These are phyloP conservation scores for Stromatinia cepivora DNA, from an alignment of 2,329 filamentous ascomycete genomes.

Conservation along the genomic window DNA sequence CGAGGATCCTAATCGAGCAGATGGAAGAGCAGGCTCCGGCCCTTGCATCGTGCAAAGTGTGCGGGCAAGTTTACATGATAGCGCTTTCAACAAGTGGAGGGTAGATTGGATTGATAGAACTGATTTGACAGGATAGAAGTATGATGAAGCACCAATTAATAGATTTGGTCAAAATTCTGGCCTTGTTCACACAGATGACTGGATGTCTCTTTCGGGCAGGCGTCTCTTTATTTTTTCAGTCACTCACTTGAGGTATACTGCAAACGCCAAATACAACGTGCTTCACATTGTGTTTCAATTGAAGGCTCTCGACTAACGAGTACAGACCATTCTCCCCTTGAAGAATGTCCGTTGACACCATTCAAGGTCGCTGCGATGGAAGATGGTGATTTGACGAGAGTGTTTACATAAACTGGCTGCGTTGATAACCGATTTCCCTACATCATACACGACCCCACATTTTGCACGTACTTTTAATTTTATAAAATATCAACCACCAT, in stretches of 20 bases:
- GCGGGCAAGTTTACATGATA: not conserved
- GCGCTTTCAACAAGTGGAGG: not conserved
- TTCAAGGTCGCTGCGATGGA: not conserved
- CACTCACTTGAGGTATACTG: not conserved
- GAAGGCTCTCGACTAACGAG: not conserved
- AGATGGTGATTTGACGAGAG: not conserved
- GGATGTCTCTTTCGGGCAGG: not conserved
- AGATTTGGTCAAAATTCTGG: not conserved
- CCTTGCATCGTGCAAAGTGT: not conserved
- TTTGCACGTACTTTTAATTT: no score
- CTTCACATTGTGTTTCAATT: not conserved
- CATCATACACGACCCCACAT: no score
- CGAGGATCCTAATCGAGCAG: not conserved
- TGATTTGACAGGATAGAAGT: not conserved
- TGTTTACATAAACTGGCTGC: not conserved
- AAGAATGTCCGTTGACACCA: not conserved
- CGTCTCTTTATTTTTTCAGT: not conserved
- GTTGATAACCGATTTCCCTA: no score
- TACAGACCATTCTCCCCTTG: no score
- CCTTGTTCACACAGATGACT: not conserved
- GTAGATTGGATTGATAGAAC: slow-evolving; percentile 17
- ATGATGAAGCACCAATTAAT: not conserved
- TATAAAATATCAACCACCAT: no score
- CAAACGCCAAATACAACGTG: not conserved
- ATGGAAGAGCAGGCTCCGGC: not conserved